Evolutionary conservation across 2,329 filamentous ascomycete species (phyloP), one percentile per base, ranked within the genome.

Genomic region (Amylocarpus encephaloides): DNA sequence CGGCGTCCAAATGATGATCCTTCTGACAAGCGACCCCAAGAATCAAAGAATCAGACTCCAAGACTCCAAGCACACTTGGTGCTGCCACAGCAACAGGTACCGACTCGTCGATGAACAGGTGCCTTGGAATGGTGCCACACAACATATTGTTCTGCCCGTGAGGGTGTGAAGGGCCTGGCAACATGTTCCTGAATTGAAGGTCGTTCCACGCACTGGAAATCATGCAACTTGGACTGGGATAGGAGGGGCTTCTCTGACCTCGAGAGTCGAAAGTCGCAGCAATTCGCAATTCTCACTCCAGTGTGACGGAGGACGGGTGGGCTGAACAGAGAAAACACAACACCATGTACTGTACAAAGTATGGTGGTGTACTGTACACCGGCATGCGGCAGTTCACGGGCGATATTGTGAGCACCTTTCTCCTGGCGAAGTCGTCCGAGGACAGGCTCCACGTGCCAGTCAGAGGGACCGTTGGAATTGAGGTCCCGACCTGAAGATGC

Each of bases 111-210:
- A 36, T 13, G 34, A 36, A 36, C 34, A 36, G 4, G 34, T 36
- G 12, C 12, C 15, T 16, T 16, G 34, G 34, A 16, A 13, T 36
- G 34, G 34, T 36, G 34, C 34, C 5, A 36, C 34, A 36, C 34
- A 36, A 16, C 34, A 36, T 36, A 36, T 36, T 36, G 34, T 5
- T 36, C 15, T 36, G 34, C 11, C 15, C 15, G 42, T 44, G 30
- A 26, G 32, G 33, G 33, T 46, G 43, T 46, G 43, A 19, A 46
- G 43, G 19, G 43, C 33, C 43, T 46, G 41, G 22, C 26, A 12
- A 30, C 16, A 19, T 11, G 33, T 34, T 34, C 32, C 16, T 19
- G 32, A 44, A 26, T 26, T 26, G 22, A 26, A 26, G 22, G 22
- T 26, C 7, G 22, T 26, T 26, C 22, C 22, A 26, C 7, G 22